Percentiles rank a stretch among this genome's conserved stretches.
Evolutionary conservation across 306 rosid species (phyloP).

Genomic region (Oxytropis ochrocephala): DNA sequence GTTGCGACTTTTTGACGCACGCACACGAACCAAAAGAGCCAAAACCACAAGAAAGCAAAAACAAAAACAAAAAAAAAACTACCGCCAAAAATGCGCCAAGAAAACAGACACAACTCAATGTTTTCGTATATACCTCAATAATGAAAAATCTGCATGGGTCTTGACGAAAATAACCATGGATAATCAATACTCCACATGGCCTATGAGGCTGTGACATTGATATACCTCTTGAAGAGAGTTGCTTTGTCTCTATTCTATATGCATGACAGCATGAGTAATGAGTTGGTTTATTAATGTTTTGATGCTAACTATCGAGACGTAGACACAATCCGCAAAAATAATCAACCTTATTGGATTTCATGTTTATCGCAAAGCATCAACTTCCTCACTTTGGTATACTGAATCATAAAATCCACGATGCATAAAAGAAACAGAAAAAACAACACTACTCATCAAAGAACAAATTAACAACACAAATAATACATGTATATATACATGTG

Average conservation of each 20-base stretch:
- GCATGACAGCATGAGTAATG: not conserved
- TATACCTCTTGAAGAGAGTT: not conserved
- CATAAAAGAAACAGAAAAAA: not conserved
- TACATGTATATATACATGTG: not conserved
- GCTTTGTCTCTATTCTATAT: not conserved
- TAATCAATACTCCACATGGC: conserved; percentile 22
- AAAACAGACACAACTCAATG: too few relatives aligned
- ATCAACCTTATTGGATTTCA: not conserved
- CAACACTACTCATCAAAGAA: not conserved
- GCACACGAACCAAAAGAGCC: too few relatives aligned
- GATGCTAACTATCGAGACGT: not conserved
- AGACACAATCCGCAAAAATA: not conserved
- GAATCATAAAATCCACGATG: not conserved
- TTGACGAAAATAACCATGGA: conserved; percentile 9
- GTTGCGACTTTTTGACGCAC: too few relatives aligned
- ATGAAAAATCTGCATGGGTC: not conserved
- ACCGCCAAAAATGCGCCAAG: too few relatives aligned
- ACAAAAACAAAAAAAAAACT: too few relatives aligned
- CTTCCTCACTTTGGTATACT: not conserved
- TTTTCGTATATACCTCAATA: too few relatives aligned
- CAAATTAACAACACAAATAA: not conserved
- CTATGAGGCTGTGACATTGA: conserved; percentile 11
- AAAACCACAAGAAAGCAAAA: too few relatives aligned
- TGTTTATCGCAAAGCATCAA: conserved; percentile 2
- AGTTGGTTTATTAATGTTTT: not conserved